Evolutionary conservation across 208 protist genomes (phyloP), one percentile per base, ranked within the genome.

Genomic region (Giardia duodenalis): DNA sequence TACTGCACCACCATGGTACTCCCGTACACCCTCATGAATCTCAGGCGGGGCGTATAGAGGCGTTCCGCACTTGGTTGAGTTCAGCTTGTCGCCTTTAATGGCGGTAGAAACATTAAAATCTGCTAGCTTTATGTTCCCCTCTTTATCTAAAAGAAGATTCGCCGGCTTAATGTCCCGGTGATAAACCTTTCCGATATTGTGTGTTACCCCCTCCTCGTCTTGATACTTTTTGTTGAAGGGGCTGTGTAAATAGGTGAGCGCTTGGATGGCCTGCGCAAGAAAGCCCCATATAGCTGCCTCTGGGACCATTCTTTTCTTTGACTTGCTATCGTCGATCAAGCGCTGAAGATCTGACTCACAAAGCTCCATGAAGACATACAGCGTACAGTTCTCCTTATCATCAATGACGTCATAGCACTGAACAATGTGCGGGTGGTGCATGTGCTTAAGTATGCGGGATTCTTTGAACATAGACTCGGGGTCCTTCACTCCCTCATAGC

Each of bases 21-120:
- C n/a, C 76, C 47, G 19, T 39, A 10, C 19, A 10, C 30, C 42
- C 57, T 93, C 88, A 86, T 87, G 1, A 19, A 57, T 93, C 86
- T 95, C 95, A 44, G 95, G 95, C n/a, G 94, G 94, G 92, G 95
- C 95, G 89, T 95, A 96, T 44, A 93, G 88, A 19, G 95, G 95
- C 42, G 95, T 95, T 1, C 95, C 95, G 0, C 94, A 92, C 1
- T 88, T 88, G 3, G 94, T 95, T 47, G n/a, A 10, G 22, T 94
- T 94, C 0, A 86, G 47, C n/a, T 44, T 92, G 46, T 92, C 47
- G 3, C 47, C 67, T 10, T 42, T 67, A 0, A 96, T 47, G 39
- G 91, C 0, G 39, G 94, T 44, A 22, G 90, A 94, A 43, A 96
- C 90, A 0, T 95, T 95, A 30, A 96, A 94, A 47, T 96, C 95